Evolutionary conservation across 805 yeast genomes (phyloP).

Genomic region (Saccharomycopsis malanga): DNA sequence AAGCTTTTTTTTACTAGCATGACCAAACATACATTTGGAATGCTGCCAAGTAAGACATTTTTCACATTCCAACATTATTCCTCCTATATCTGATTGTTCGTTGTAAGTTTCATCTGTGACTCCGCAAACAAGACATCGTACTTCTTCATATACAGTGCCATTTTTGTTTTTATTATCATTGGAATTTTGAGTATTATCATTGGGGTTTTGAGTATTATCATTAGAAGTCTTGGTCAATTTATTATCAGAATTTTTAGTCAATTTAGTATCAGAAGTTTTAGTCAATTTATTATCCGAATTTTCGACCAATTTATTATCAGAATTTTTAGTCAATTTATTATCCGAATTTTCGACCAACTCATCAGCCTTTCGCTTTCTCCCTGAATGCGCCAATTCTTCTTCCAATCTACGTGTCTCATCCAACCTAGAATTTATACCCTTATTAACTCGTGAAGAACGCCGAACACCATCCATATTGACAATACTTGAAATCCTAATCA

Average conservation of each 20-base stretch:
- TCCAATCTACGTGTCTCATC: slow-evolving; percentile 5
- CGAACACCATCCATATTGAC: slow-evolving; percentile 1
- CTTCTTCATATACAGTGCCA: slow-evolving; percentile 29
- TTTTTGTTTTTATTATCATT: background rate
- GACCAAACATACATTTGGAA: slow-evolving; percentile 49
- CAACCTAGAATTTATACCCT: slow-evolving; percentile 3
- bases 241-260: background rate
- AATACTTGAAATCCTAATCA: background rate
- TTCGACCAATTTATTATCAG: background rate
- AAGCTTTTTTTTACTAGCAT: slow-evolving; percentile 29
- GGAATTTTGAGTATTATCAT: background rate
- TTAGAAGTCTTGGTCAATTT: background rate
- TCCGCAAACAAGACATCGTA: slow-evolving; percentile 58
- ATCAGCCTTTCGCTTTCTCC: background rate
- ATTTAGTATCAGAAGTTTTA: background rate
- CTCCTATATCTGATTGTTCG: slow-evolving; percentile 43
- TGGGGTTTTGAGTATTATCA: background rate
- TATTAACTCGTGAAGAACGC: slow-evolving; percentile 8
- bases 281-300: background rate
- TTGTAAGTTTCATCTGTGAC: slow-evolving; percentile 50
- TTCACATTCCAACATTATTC: slow-evolving; percentile 62
- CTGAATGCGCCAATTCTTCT: slow-evolving; percentile 1
- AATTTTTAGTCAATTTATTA: background rate
- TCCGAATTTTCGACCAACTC: background rate
- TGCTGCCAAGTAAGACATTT: slow-evolving; percentile 69